Base-by-base conservation (phyloP, 805 yeast species). In the Middelhovenomyces tepae region DNA sequence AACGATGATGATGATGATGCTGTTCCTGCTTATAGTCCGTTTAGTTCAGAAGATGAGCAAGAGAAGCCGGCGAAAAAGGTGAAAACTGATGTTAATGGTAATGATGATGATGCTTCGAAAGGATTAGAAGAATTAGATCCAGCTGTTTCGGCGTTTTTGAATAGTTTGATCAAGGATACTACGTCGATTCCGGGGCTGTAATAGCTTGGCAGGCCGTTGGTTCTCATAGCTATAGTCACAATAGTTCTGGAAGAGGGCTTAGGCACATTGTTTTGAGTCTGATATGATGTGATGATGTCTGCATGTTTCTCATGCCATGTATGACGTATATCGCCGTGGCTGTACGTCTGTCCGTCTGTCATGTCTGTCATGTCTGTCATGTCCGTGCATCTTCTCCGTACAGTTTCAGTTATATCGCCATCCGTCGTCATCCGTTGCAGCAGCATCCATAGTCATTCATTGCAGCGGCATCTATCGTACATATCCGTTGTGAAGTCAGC, bases 121-220 rank as follows among this genome's bases (percentile, higher is more conserved):
- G 14, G 62, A 73, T 4, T 60, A 65, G 49, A 50, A 10, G 70
- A 76, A 35, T 52, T 66, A 10, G 52, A 57, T 27, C 56, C 45
- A 7, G 67, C 75, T 64, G 57, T 49, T 72, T 76, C 5, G 50
- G 84, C 31, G 71, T 48, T 51, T 75, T 69, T 51, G 75, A 66
- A 35, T 24, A 42, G 26, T 16, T 27, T 45, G 82, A 82, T 1
- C 53, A 66, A 30, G 56, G 58, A 44, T 47, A 73, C 29, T 22
- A 24, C 22, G 23, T 22, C 11, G 13, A 8, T 30, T 29, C n/a
- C n/a, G n/a, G n/a, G n/a, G n/a, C n/a, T n/a, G n/a, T n/a, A n/a
- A n/a, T n/a, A n/a, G n/a, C n/a, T n/a, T n/a, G n/a, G n/a, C n/a
- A n/a, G n/a, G n/a, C n/a, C n/a, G n/a, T n/a, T n/a, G n/a, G n/a